phyloP scores from a whole-genome alignment of 148 eudicot genomes.

The Nyssa sinensis region DNA sequence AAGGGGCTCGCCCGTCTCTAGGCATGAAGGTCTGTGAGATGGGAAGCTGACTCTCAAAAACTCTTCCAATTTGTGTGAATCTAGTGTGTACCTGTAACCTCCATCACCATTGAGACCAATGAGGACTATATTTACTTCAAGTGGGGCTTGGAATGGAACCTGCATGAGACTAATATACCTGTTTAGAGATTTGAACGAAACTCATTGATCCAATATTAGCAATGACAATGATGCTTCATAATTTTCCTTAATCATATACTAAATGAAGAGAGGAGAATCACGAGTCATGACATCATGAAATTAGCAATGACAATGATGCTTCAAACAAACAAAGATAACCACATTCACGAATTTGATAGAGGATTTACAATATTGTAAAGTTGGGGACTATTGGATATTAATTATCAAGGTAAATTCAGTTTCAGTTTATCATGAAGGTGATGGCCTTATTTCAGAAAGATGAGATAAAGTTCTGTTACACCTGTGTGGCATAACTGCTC shows the following conservation, averaged over 20 bases:
- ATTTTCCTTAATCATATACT: background rate
- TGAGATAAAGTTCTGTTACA: background rate
- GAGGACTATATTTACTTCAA: conserved; percentile 91
- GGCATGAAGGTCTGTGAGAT: conserved; percentile 86
- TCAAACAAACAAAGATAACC: background rate
- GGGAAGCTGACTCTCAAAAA: conserved; percentile 77
- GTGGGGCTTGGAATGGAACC: conserved; percentile 99
- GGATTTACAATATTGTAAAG: background rate
- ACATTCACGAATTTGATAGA: background rate
- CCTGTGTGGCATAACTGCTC: background rate
- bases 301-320: no score
- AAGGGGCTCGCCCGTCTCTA: conserved; percentile 94
- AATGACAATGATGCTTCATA: background rate
- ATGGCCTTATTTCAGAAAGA: background rate
- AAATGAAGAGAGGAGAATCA: background rate
- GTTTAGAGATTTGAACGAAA: background rate
- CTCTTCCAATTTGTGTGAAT: conserved; percentile 74
- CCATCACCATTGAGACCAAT: conserved; percentile 93
- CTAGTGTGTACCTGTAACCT: conserved; percentile 84
- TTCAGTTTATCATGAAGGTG: background rate
- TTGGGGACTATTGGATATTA: background rate
- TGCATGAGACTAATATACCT: conserved; percentile 30
- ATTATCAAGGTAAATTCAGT: background rate
- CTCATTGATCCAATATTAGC: background rate
- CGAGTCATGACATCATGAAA: background rate